These are phyloP conservation scores for Lavandula angustifolia DNA, from an alignment of 257 asterid genomes.

Conservation along the genomic window DNA sequence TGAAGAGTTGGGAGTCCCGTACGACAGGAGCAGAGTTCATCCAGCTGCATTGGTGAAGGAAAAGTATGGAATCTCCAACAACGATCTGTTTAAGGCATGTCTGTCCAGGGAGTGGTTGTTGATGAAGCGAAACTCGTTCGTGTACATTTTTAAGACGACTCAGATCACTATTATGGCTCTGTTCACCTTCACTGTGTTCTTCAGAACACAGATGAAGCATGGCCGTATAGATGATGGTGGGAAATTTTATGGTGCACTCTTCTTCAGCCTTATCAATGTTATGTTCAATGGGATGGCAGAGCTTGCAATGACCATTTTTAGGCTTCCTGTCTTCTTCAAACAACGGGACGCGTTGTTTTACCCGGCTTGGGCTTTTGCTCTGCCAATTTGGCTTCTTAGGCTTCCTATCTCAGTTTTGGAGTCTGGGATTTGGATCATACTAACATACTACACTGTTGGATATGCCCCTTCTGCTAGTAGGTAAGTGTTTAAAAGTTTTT, in stretches of 20 bases:
- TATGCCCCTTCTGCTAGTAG: slow-evolving; percentile 70
- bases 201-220: slow-evolving; percentile 59
- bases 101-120: slow-evolving; percentile 63
- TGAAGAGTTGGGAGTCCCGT: slow-evolving; percentile 47
- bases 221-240: slow-evolving; percentile 61
- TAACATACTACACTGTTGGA: slow-evolving; percentile 72
- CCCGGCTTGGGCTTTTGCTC: slow-evolving; percentile 77
- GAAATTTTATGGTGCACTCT: slow-evolving; percentile 65
- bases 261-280: slow-evolving; percentile 66
- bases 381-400: slow-evolving; percentile 70
- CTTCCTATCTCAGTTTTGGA: slow-evolving; percentile 63
- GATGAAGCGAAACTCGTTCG: slow-evolving; percentile 64
- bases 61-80: slow-evolving; percentile 64
- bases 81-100: slow-evolving; percentile 62
- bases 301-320: slow-evolving; percentile 64
- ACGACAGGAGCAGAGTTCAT: slow-evolving; percentile 54
- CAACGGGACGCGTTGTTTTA: slow-evolving; percentile 64
- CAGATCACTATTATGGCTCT: slow-evolving; percentile 72
- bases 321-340: slow-evolving; percentile 73
- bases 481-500: slow-evolving; percentile 30
- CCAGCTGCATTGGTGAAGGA: slow-evolving; percentile 68
- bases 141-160: slow-evolving; percentile 65
- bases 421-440: slow-evolving; percentile 64
- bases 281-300: slow-evolving; percentile 79
- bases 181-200: slow-evolving; percentile 70